phyloP scores from a whole-genome alignment of 2,329 filamentous ascomycete species.

The Periconia sp. region DNA sequence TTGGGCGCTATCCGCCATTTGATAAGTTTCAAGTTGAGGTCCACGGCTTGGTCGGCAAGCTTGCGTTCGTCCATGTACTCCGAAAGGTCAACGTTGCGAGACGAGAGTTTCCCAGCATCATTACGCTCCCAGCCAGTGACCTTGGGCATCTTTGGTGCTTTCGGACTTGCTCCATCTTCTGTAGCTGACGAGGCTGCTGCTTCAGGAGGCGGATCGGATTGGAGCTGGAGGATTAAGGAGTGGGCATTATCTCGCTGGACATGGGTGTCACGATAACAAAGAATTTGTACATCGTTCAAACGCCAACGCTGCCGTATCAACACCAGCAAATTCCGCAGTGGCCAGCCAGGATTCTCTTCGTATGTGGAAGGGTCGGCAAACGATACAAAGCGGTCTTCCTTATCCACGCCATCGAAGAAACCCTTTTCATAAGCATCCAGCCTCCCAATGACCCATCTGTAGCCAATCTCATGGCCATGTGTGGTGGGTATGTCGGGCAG shows the following conservation, averaged over 20 bases:
- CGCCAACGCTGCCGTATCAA: slow-evolving; percentile 81
- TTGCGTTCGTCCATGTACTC: slow-evolving; percentile 91
- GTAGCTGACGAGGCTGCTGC: slow-evolving; percentile 12
- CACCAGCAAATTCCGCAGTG: slow-evolving; percentile 83
- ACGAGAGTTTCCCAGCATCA: slow-evolving; percentile 72
- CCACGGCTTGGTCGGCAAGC: slow-evolving; percentile 90
- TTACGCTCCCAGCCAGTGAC: slow-evolving; percentile 95
- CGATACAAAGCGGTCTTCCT: slow-evolving; percentile 78
- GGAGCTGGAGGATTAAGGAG: slow-evolving; percentile 69
- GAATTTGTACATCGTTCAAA: slow-evolving; percentile 74
- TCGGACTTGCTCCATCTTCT: slow-evolving; percentile 22
- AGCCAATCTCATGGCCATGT: slow-evolving; percentile 60
- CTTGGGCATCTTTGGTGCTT: slow-evolving; percentile 69
- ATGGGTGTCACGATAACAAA: slow-evolving; percentile 88
- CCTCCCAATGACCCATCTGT: slow-evolving; percentile 75
- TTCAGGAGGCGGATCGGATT: slow-evolving; percentile 22
- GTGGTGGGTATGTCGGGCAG: slow-evolving; percentile 54
- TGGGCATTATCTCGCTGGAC: slow-evolving; percentile 74
- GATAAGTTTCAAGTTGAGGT: slow-evolving; percentile 96
- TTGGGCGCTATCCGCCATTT: slow-evolving; percentile 95
- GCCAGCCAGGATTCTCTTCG: slow-evolving; percentile 84
- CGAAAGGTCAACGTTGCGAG: slow-evolving; percentile 77
- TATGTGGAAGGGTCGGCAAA: slow-evolving; percentile 96
- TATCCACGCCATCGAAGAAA: slow-evolving; percentile 75
- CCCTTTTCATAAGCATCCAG: slow-evolving; percentile 79